Evolutionary conservation across 1,284 basidiomycete species (phyloP).

Genomic region (Sanghuangporus weigelae): DNA sequence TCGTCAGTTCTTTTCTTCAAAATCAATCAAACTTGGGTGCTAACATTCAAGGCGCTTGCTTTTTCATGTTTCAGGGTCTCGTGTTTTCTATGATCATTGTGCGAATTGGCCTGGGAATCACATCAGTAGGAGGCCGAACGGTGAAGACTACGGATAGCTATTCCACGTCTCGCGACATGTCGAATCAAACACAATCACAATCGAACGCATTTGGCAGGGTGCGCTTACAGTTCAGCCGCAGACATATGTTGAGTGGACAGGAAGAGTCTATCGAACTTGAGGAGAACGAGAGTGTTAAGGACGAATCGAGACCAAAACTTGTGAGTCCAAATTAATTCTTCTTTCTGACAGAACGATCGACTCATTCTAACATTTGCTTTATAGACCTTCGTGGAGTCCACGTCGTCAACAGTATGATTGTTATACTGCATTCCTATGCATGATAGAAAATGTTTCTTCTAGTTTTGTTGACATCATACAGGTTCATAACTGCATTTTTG

Average conservation of each 20-base stretch:
- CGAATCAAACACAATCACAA: neutral
- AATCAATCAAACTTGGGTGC: neutral
- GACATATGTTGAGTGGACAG: neutral
- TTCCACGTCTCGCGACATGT: neutral
- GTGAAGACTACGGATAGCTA: neutral
- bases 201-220: neutral
- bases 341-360: neutral
- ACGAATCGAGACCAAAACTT: neutral
- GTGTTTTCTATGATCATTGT: slow-evolving; percentile 34
- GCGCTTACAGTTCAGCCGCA: neutral
- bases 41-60: neutral
- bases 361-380: neutral
- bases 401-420: neutral
- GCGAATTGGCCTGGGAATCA: slow-evolving; percentile 30
- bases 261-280: neutral
- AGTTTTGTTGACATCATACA: neutral
- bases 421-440: neutral
- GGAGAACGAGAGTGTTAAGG: neutral
- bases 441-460: neutral
- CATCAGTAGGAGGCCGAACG: slow-evolving; percentile 5
- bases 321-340: neutral
- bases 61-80: slow-evolving; percentile 23
- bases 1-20: slow-evolving; percentile 23
- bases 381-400: neutral
- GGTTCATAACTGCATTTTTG: neutral